Evolutionary conservation across 2,329 filamentous ascomycete species (phyloP).

Genomic region (Exophiala calicioides): DNA sequence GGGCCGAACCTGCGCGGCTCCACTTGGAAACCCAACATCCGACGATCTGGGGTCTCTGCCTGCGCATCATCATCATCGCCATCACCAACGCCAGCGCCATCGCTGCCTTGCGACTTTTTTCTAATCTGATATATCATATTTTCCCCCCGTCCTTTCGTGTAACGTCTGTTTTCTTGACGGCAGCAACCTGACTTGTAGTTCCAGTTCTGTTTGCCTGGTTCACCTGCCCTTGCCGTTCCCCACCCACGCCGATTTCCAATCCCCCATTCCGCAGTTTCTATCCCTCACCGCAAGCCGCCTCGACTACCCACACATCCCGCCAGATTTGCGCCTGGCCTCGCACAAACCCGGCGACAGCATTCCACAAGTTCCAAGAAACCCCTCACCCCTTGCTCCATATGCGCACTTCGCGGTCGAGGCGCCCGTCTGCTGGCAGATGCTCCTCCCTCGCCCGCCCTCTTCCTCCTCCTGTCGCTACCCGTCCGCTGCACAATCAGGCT

Average conservation of each 20-base stretch:
- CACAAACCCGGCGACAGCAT: constrained; percentile 32
- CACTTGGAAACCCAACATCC: neutral
- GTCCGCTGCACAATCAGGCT: constrained; percentile 23
- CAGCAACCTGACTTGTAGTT: too few relatives aligned
- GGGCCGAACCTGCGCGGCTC: too few relatives aligned
- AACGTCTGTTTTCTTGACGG: neutral
- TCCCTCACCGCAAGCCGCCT: constrained; percentile 24
- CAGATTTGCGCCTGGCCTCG: constrained; percentile 27
- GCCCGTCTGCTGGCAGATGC: constrained; percentile 29
- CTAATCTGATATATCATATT: constrained; percentile 22
- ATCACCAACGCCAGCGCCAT: neutral
- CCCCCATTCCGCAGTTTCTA: constrained; percentile 6
- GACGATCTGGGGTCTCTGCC: constrained; percentile 19
- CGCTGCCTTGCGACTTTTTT: constrained; percentile 1
- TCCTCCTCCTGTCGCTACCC: constrained; percentile 25
- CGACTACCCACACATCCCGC: constrained; percentile 15
- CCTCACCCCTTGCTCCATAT: constrained; percentile 33
- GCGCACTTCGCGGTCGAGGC: constrained; percentile 27
- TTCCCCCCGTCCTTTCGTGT: neutral
- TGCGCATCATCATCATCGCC: constrained; percentile 25
- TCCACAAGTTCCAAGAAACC: constrained; percentile 36
- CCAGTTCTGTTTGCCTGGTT: constrained; percentile 13
- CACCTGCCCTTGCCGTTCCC: constrained; percentile 4
- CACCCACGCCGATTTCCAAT: constrained; percentile 10
- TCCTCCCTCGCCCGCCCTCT: constrained; percentile 21